phyloP scores from a whole-genome alignment of 176 grass and related monocot species.

The Pharus latifolius region DNA sequence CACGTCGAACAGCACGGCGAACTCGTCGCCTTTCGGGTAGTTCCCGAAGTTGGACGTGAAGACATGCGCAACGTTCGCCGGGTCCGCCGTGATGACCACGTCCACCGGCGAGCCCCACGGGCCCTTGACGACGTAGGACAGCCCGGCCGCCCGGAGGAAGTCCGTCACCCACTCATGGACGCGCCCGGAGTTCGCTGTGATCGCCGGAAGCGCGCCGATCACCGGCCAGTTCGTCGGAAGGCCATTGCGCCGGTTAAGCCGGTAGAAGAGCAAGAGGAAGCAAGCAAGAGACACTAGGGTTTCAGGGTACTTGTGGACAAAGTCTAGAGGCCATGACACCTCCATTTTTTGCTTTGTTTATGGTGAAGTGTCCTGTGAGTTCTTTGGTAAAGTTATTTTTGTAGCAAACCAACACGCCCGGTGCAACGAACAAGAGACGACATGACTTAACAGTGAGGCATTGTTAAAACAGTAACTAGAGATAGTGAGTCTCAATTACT shows the following conservation, averaged over 20 bases:
- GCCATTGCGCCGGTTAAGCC: neutral
- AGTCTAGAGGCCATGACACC: slow-evolving; percentile 22
- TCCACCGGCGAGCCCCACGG: slow-evolving; percentile 41
- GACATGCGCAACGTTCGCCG: slow-evolving; percentile 53
- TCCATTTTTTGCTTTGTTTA: slow-evolving; percentile 16
- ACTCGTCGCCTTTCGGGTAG: slow-evolving; percentile 78
- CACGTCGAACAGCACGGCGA: slow-evolving; percentile 45
- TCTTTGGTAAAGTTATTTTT: neutral
- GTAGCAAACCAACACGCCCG: too few species aligned
- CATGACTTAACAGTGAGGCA: too few species aligned
- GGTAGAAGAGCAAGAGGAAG: slow-evolving; percentile 14
- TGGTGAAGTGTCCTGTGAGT: neutral
- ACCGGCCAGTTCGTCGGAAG: slow-evolving; percentile 61
- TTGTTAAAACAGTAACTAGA: too few species aligned
- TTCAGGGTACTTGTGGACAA: slow-evolving; percentile 31
- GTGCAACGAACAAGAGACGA: too few species aligned
- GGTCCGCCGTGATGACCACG: slow-evolving; percentile 48
- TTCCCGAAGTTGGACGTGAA: slow-evolving; percentile 51
- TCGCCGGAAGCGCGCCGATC: slow-evolving; percentile 41
- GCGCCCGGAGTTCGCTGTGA: slow-evolving; percentile 9
- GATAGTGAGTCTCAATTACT: too few species aligned
- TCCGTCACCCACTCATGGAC: slow-evolving; percentile 47
- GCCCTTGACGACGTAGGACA: slow-evolving; percentile 24
- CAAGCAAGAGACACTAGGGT: slow-evolving; percentile 16
- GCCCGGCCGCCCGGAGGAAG: slow-evolving; percentile 3